Percentiles rank a stretch among this genome's conserved stretches.
Evolutionary conservation across 2,329 filamentous ascomycete genomes (phyloP).

Genomic region (Proliferodiscus dingleyae): DNA sequence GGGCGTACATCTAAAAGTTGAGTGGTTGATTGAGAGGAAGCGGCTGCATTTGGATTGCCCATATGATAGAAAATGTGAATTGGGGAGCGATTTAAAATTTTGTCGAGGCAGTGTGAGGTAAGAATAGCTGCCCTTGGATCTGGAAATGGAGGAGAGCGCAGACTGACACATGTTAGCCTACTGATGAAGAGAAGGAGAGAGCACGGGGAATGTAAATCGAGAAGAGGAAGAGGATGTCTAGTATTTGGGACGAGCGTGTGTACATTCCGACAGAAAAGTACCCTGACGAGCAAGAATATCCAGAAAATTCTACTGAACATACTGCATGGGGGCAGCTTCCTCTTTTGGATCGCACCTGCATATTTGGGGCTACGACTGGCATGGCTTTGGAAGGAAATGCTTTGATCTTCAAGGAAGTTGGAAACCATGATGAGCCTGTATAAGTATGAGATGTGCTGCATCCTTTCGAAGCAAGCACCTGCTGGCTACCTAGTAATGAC

Average conservation of each 20-base stretch:
- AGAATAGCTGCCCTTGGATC: slow-evolving; percentile 18
- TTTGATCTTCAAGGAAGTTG: no score
- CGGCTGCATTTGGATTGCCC: slow-evolving; percentile 62
- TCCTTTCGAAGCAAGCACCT: no score
- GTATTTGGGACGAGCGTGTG: slow-evolving; percentile 26
- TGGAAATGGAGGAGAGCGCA: not conserved
- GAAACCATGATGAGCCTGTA: no score
- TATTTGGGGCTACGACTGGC: slow-evolving; percentile 13
- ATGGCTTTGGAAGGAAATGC: slow-evolving; percentile 9
- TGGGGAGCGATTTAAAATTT: slow-evolving; percentile 55
- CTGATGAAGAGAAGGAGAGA: slow-evolving; percentile 55
- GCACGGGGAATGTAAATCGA: slow-evolving; percentile 53
- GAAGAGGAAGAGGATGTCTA: slow-evolving; percentile 28
- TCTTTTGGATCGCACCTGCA: slow-evolving; percentile 17
- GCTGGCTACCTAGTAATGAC: no score
- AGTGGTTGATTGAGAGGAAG: slow-evolving; percentile 63
- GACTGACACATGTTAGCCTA: slow-evolving; percentile 35
- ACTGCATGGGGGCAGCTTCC: not conserved
- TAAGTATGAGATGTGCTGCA: no score
- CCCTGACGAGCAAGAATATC: not conserved
- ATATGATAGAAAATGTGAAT: slow-evolving; percentile 50
- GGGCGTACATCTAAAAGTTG: slow-evolving; percentile 59
- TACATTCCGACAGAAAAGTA: slow-evolving; percentile 12
- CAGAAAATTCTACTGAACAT: slow-evolving; percentile 3
- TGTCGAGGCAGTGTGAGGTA: slow-evolving; percentile 56